Evolutionary conservation across 2,329 filamentous ascomycete species (phyloP), one percentile per base, ranked within the genome.

Genomic region (Polychaeton citri): DNA sequence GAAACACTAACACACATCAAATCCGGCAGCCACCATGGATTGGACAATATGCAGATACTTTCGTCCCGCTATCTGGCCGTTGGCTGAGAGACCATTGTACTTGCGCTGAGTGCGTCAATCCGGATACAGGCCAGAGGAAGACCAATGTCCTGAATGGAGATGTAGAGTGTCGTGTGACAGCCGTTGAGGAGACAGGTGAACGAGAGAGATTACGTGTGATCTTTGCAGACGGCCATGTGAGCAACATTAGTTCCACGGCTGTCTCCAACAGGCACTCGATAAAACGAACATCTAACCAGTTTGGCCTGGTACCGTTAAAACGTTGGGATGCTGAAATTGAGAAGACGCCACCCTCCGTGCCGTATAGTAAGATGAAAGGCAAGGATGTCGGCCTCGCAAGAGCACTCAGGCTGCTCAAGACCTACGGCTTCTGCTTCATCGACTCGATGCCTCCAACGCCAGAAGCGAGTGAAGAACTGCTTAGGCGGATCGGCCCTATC

Each of bases 401-500:
- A 7, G 41, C 54, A 3, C 40, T 37, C 19, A 34, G 16, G 13
- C 21, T 39, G 37, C 26, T 87, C 81, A 71, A 72, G 40, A 56
- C 62, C 41, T 74, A 71, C 43, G 87, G 88, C 3, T 85, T 93
- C 53, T 82, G 72, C 47, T 88, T 88, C 51, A 74, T 95, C 12
- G 69, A 76, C 33, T 65, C 68, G 30, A 79, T 79, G 10, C 84
- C 85, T 9, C 64, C 75, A 1, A 69, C 69, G 4, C 81, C 84
- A 0, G 68, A 78, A 44, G 71, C 77, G 5, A 95, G 87, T 0
- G 61, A 88, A 57, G 55, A 64, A n/a, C 66, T 95, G 1, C 66
- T 96, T 2, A 72, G 83, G 51, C 74, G 76, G 37, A 92, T 98
- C 43, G 75, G 85, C 0, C 88, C 88, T 44, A 87, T 96, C 49